Base-by-base conservation (phyloP, 805 yeast genomes). In the Saccharomyces kudriavzevii region DNA sequence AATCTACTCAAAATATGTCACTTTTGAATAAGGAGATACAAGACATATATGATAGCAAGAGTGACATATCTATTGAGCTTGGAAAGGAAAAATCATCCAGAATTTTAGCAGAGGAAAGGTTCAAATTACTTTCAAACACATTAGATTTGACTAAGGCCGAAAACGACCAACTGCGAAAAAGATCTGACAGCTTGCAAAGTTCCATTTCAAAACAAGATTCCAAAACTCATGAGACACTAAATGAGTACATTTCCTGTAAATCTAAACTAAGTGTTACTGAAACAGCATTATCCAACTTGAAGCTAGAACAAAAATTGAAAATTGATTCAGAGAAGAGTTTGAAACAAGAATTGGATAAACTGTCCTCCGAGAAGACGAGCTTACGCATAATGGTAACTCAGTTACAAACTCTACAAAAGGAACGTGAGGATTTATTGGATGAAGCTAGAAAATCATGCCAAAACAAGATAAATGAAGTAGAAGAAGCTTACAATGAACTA, bases 361-460 rank as follows among this genome's bases (percentile, higher is more conserved):
- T 87, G 52, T 70, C 75, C 47, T 75, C 76, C 2, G 96, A 89
- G 62, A 82, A 80, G 60, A 67, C 77, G 5, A 76, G 80, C 51
- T 70, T 88, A 45, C 83, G 78, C 58, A 76, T 79, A 3, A 72
- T 83, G 54, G 76, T 87, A 9, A 66, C 78, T 6, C 84, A 78
- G 60, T 69, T 88, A 47, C 92, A 87, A 66, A 62, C 81, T 1
- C 63, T 81, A 43, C 81, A 82, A 53, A 75, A 75, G 51, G 91
- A 87, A 63, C 76, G 90, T 51, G 86, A 84, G 50, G 58, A 68
- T 1, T 71, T 80, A 5, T 74, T 78, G 48, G 64, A 70, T 22
- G 84, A 81, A 40, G 63, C 83, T 4, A 74, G 82, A 22, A 68
- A 73, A 13, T 72, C 84, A 45, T 74, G 82, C 50, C 62, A 76